A percentile compares a stretch with the other conserved stretches of the same genome.
phyloP scores from a whole-genome alignment of 768 basidiomycete genomes.

The Podaxis sp. region DNA sequence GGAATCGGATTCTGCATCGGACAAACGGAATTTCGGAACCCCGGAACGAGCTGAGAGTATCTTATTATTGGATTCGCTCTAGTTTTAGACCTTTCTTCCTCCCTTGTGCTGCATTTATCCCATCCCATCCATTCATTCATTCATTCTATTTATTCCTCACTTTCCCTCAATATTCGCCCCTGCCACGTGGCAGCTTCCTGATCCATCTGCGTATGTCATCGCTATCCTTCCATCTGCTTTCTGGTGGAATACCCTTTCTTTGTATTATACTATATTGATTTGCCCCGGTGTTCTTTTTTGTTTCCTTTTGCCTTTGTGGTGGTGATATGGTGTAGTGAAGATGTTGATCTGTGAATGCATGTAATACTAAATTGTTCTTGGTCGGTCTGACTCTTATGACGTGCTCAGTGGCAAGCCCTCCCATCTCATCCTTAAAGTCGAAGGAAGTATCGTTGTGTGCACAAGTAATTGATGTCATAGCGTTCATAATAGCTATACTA shows the following conservation, averaged over 20 bases:
- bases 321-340: neutral
- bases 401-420: too few relatives aligned
- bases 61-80: neutral
- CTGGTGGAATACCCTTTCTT: neutral
- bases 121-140: neutral
- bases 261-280: neutral
- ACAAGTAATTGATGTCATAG: too few relatives aligned
- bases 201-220: neutral
- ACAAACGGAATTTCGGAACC: neutral
- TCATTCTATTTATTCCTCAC: neutral
- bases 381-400: neutral
- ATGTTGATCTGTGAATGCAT: neutral
- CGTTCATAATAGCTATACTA: too few relatives aligned
- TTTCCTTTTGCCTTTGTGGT: neutral
- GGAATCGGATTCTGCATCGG: neutral
- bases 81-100: neutral
- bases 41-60: constrained; percentile 2
- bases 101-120: neutral
- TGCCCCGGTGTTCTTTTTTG: too few relatives aligned
- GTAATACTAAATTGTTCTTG: neutral
- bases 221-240: neutral
- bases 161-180: neutral
- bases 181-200: neutral
- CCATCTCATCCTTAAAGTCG: too few relatives aligned
- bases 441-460: too few relatives aligned